phyloP scores from a whole-genome alignment of 371 early-diverging fungal species.

The Catenaria anguillulae region DNA sequence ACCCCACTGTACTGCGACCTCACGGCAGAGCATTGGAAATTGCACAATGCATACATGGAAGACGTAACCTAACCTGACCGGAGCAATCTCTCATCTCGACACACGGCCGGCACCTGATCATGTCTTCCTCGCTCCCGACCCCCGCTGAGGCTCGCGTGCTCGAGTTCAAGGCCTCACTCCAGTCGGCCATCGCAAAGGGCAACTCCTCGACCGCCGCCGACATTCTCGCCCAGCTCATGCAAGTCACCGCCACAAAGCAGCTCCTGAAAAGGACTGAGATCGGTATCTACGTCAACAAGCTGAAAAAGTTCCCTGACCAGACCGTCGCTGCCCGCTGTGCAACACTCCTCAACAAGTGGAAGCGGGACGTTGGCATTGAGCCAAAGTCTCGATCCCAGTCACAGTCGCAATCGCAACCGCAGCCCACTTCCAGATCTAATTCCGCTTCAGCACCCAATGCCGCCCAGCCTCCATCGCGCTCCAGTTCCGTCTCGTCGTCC shows the following conservation, averaged over 20 bases:
- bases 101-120: too few species aligned
- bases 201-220: constrained; percentile 14
- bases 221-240: constrained; percentile 14
- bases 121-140: too few species aligned
- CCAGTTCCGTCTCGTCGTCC: constrained; percentile 6
- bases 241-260: constrained; percentile 16
- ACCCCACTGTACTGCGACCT: too few species aligned
- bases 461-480: constrained; percentile 14
- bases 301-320: constrained; percentile 41
- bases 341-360: constrained; percentile 64
- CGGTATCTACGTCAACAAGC: constrained; percentile 54
- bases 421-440: neutral
- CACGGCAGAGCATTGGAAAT: too few species aligned
- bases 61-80: too few species aligned
- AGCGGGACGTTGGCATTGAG: constrained; percentile 40
- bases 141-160: neutral
- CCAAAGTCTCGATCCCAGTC: constrained; percentile 6
- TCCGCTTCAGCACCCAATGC: too few species aligned
- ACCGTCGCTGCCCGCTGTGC: constrained; percentile 46
- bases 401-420: too few species aligned
- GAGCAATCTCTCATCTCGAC: too few species aligned
- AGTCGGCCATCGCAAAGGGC: constrained; percentile 16
- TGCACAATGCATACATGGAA: too few species aligned
- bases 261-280: constrained; percentile 43
- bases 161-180: constrained; percentile 6